phyloP scores from a whole-genome alignment of 208 protist species.

The Acanthamoeba healyi region DNA sequence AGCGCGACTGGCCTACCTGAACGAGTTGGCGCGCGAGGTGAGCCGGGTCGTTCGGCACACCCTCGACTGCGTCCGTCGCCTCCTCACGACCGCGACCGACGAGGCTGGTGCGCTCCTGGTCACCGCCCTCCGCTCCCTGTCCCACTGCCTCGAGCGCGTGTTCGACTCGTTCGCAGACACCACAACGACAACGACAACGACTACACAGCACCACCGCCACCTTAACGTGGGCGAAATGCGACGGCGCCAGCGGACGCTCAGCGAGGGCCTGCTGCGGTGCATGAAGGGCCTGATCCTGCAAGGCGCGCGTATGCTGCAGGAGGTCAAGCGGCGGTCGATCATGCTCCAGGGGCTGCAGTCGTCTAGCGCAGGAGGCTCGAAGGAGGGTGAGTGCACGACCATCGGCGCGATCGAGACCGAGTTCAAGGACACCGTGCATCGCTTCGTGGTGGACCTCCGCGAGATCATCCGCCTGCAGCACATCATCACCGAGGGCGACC shows the following conservation, averaged over 20 bases:
- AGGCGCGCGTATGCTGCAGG: background rate
- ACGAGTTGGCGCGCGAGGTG: background rate
- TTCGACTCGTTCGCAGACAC: background rate
- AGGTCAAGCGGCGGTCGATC: background rate
- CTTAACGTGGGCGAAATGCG: background rate
- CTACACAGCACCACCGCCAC: background rate
- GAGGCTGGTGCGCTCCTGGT: background rate
- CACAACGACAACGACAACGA: too few relatives aligned
- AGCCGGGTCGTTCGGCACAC: background rate
- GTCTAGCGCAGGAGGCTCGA: too few relatives aligned
- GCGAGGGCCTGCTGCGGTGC: background rate
- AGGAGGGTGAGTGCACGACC: too few relatives aligned
- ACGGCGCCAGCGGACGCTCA: background rate
- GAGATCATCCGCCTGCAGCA: conserved; percentile 20
- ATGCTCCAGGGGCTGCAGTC: background rate
- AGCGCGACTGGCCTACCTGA: background rate
- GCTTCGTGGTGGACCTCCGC: conserved; percentile 23
- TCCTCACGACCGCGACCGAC: background rate
- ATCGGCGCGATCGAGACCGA: background rate
- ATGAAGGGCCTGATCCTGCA: conserved; percentile 32
- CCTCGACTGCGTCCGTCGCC: background rate
- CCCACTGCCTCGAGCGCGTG: background rate
- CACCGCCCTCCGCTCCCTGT: background rate
- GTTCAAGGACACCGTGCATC: background rate
- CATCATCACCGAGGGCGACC: background rate